Conservation (phyloP, 2,329 filamentous ascomycete genomes). For the Plectosphaerella cucumerina region DNA sequence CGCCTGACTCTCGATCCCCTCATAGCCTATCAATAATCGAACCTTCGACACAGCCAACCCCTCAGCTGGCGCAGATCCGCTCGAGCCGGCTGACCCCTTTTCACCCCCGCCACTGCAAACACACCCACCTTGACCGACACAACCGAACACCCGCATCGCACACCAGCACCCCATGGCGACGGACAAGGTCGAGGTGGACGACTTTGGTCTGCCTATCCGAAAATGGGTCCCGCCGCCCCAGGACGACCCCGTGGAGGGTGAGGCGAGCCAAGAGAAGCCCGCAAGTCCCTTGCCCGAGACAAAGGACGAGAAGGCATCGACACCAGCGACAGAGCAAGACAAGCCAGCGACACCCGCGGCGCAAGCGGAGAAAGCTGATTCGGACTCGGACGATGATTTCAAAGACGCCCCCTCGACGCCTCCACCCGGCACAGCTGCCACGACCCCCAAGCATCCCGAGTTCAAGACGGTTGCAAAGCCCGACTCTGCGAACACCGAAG, state of each 20-base stretch:
- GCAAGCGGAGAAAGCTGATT: constrained; percentile 7
- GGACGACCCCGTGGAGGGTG: constrained; percentile 4
- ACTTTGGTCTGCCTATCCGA: constrained; percentile 66
- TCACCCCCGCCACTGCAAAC: too few relatives aligned
- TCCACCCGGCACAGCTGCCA: constrained; percentile 4
- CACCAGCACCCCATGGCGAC: constrained; percentile 19
- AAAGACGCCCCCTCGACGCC: constrained; percentile 19
- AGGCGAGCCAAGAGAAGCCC: not conserved
- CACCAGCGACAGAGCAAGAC: too few relatives aligned
- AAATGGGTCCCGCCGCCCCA: constrained; percentile 33
- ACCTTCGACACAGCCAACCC: too few relatives aligned
- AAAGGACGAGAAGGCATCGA: constrained; percentile 2
- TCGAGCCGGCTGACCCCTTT: too few relatives aligned
- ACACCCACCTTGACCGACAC: too few relatives aligned
- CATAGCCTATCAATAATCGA: too few relatives aligned
- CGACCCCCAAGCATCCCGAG: not conserved
- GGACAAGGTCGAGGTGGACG: constrained; percentile 52
- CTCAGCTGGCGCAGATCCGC: too few relatives aligned
- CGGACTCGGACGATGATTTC: constrained; percentile 20
- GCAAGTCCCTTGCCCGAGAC: not conserved
- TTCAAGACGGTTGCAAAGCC: too few relatives aligned
- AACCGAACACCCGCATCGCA: not conserved
- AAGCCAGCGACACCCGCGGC: constrained; percentile 5
- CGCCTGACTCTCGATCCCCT: too few relatives aligned
- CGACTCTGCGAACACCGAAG: constrained; percentile 1